phyloP scores from a whole-genome alignment of 768 basidiomycete genomes.

The Tylopilus sp. region DNA sequence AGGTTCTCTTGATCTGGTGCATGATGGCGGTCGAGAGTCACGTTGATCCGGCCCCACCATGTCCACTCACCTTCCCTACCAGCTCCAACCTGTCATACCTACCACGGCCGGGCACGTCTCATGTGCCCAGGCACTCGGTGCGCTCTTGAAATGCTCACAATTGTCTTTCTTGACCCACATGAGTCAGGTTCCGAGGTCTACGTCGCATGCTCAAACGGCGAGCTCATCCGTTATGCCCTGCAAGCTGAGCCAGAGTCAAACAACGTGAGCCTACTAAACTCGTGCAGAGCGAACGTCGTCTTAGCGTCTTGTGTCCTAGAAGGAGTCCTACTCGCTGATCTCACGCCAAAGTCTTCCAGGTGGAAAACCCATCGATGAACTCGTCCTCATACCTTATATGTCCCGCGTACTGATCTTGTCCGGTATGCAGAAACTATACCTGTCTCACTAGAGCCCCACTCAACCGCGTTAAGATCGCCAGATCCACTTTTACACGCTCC shows the following conservation, averaged over 20 bases:
- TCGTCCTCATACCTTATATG: conserved; percentile 75
- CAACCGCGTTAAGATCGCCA: conserved; percentile 43
- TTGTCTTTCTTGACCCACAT: conserved; percentile 2
- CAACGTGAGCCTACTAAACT: conserved; percentile 35
- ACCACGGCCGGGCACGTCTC: conserved; percentile 23
- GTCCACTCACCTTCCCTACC: conserved; percentile 45
- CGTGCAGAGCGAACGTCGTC: neutral
- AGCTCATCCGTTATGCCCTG: conserved; percentile 75
- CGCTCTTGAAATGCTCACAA: conserved; percentile 1
- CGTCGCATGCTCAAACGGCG: conserved; percentile 81
- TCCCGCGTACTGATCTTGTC: conserved; percentile 72
- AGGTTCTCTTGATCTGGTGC: conserved; percentile 19
- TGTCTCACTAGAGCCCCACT: neutral
- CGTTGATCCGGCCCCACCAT: conserved; percentile 14
- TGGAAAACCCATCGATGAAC: conserved; percentile 73
- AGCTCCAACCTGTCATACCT: conserved; percentile 47
- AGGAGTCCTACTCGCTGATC: conserved; percentile 61
- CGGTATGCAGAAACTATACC: conserved; percentile 43
- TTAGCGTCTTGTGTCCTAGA: conserved; percentile 27
- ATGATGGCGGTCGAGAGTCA: conserved; percentile 7
- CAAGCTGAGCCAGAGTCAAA: conserved; percentile 50
- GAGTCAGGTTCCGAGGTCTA: conserved; percentile 78
- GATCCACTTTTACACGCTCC: conserved; percentile 77
- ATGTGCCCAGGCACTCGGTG: conserved; percentile 60
- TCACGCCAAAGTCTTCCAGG: conserved; percentile 69